phyloP scores from a whole-genome alignment of 208 protist species.

The Wallacemonas sp. region DNA sequence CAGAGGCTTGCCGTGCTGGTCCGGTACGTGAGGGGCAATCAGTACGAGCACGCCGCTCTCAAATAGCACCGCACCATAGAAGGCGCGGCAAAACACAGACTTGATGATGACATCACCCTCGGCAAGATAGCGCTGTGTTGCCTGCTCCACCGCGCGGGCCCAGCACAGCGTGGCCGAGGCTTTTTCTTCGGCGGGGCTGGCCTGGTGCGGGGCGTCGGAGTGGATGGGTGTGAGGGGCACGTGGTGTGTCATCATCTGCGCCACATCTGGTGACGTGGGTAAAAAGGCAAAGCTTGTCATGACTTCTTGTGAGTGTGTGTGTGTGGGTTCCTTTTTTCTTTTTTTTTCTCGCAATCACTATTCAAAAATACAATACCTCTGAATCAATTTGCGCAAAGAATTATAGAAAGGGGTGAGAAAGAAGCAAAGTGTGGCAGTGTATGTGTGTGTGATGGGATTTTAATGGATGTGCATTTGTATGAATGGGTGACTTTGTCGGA shows the following conservation, averaged over 20 bases:
- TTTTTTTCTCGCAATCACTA: neutral
- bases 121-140: conserved; percentile 15
- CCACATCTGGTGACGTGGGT: conserved; percentile 1
- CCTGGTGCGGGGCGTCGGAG: neutral
- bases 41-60: conserved; percentile 44
- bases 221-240: neutral
- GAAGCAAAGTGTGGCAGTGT: too few relatives aligned
- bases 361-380: too few relatives aligned
- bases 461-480: neutral
- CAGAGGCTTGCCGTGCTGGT: conserved; percentile 23
- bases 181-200: neutral
- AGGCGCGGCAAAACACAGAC: conserved; percentile 33
- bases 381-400: too few relatives aligned
- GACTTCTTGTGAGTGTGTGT: neutral
- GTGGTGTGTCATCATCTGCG: neutral
- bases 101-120: conserved; percentile 41
- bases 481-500: too few relatives aligned
- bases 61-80: conserved; percentile 53
- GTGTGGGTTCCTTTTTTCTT: neutral
- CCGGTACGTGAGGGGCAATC: conserved; percentile 30
- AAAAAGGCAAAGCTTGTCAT: conserved; percentile 13
- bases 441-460: neutral
- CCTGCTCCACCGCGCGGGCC: conserved; percentile 14
- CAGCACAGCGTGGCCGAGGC: neutral
- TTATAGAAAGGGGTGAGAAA: too few relatives aligned